Evolutionary conservation across 2,329 filamentous ascomycete genomes (phyloP), one percentile per base, ranked within the genome.

Genomic region (Lecanicillium sp.): DNA sequence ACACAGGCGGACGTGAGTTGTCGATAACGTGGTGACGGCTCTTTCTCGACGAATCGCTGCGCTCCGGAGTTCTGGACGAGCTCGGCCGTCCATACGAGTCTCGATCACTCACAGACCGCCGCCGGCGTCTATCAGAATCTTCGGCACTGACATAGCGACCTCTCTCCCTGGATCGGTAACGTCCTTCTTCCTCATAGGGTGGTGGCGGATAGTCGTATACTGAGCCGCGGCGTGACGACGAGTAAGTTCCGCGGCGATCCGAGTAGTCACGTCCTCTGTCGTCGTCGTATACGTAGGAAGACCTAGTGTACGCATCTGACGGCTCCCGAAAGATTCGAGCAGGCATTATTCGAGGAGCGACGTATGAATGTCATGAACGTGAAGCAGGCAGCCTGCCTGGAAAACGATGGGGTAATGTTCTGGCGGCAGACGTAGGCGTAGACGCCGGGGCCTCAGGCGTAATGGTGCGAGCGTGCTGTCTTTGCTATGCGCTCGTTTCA

Each of bases 1-100:
- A 53, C 5, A 66, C 53, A 3, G 64, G 64, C 6, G 65, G 65
- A 9, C 65, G 57, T 35, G 65, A 63, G 36, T 58, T 56, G 36
- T 63, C 63, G 45, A 67, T 62, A 8, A 66, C 56, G 49, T 62
- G 62, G 8, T 54, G 58, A 7, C 58, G 55, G 38, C 54, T 57
- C 27, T 58, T 56, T 39, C 57, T 62, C 32, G 62, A 60, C 3
- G 59, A 58, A 14, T 60, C 56, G 49, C 62, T 66, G 14, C 55
- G 54, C 26, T 61, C 58, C 14, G 57, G 55, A 44, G 62, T 62
- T 20, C 60, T 54, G 17, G 58, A 55, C 19, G 59, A 58, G 48
- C 58, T 57, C 15, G 53, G 57, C 10, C 58, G 52, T 2, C 60
- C 60, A 5, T 49, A 43, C 12, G 61, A 65, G 46, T 53, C 56